Conservation (phyloP, 768 basidiomycete species). For the Tubosaeta brunneosetosa region DNA sequence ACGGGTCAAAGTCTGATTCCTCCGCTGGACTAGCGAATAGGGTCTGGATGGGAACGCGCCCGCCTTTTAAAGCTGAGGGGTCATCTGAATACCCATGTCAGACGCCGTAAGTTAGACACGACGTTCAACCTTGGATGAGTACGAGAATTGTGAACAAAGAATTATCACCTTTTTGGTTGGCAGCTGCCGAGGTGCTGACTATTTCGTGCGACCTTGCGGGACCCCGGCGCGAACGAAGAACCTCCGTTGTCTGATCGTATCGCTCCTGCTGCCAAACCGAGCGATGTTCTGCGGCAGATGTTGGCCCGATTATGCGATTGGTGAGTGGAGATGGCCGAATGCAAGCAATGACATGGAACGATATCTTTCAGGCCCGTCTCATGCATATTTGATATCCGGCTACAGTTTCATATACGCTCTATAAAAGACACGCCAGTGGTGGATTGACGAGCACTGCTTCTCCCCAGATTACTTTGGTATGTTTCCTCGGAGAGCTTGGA, state of each 20-base stretch:
- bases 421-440: neutral
- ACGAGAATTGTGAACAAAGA: constrained; percentile 11
- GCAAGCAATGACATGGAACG: neutral
- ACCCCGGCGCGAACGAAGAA: neutral
- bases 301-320: constrained; percentile 3
- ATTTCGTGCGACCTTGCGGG: constrained; percentile 8
- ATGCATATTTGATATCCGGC: constrained; percentile 9
- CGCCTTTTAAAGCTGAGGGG: constrained; percentile 2
- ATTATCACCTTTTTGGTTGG: constrained; percentile 7
- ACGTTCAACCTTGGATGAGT: neutral
- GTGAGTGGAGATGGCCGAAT: constrained; percentile 1
- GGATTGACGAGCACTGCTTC: neutral
- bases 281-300: neutral
- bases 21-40: neutral
- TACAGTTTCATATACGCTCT: neutral
- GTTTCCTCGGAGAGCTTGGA: constrained; percentile 18
- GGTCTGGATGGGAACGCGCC: constrained; percentile 10
- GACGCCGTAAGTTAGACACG: constrained; percentile 10
- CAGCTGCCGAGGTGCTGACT: neutral
- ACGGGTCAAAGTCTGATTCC: neutral
- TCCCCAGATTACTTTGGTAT: constrained; percentile 2
- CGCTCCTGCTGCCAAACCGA: constrained; percentile 4
- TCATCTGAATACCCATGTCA: constrained; percentile 2
- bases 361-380: neutral
- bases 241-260: constrained; percentile 7